These are phyloP conservation scores for Dipteronia sinensis DNA, from an alignment of 345 rosid species.

Conservation along the genomic window DNA sequence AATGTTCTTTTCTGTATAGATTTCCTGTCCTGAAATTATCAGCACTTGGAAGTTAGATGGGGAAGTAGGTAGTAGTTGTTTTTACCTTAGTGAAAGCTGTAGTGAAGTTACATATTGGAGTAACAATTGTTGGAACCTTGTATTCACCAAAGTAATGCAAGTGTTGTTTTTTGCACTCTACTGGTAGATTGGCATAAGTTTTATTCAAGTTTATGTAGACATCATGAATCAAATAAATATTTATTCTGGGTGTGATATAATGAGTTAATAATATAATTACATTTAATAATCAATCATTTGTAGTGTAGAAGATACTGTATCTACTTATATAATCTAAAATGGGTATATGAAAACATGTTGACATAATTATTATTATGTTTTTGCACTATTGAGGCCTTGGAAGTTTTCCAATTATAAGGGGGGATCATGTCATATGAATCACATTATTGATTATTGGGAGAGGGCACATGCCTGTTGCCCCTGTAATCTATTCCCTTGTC, in stretches of 20 bases:
- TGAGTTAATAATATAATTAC: neutral
- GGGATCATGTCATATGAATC: neutral
- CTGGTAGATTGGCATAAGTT: neutral
- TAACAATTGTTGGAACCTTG: neutral
- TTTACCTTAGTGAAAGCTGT: neutral
- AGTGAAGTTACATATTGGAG: neutral
- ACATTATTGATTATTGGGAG: neutral
- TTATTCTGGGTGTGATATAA: neutral
- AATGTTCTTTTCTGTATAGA: neutral
- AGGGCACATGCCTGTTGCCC: neutral
- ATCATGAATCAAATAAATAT: neutral
- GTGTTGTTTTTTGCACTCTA: neutral
- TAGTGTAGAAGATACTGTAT: neutral
- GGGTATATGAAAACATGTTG: neutral
- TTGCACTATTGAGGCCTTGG: neutral
- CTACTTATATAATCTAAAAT: neutral
- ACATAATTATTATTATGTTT: neutral
- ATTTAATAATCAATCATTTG: too few relatives aligned
- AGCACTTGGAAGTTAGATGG: neutral
- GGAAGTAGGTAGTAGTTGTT: neutral
- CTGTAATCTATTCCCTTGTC: slow-evolving; percentile 1
- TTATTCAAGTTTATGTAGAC: neutral
- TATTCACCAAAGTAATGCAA: neutral
- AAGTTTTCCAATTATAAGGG: neutral
- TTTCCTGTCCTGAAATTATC: neutral